These are phyloP conservation scores for Aspergillus leporis DNA, from an alignment of 495 filamentous ascomycete genomes.

Conservation along the genomic window DNA sequence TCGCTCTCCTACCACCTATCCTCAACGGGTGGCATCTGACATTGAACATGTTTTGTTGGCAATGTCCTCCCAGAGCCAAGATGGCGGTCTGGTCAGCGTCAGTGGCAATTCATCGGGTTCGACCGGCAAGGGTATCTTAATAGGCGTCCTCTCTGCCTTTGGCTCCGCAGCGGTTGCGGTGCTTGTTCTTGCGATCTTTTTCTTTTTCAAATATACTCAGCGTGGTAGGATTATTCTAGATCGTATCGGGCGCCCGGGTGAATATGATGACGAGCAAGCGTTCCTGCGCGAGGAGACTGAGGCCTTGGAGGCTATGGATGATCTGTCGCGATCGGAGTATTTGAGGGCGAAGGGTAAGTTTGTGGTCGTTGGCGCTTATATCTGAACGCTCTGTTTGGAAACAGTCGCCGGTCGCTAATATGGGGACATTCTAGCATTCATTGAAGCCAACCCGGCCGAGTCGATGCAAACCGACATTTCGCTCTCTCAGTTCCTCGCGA, in stretches of 20 bases:
- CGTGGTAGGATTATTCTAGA: slow-evolving; percentile 91
- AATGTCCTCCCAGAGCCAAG: slow-evolving; percentile 29
- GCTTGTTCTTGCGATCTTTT: slow-evolving; percentile 78
- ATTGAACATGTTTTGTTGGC: slow-evolving; percentile 33
- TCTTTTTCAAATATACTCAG: slow-evolving; percentile 90
- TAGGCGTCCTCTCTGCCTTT: slow-evolving; percentile 95
- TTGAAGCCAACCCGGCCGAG: slow-evolving; percentile 92
- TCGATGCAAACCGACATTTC: slow-evolving; percentile 96
- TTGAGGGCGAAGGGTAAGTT: slow-evolving; percentile 86
- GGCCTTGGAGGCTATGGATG: slow-evolving; percentile 94
- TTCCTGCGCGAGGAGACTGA: slow-evolving; percentile 91
- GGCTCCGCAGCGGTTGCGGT: slow-evolving; percentile 85
- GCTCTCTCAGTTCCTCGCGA: slow-evolving; percentile 93
- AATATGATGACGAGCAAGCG: slow-evolving; percentile 96
- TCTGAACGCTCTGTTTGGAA: background rate
- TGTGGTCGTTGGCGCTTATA: background rate
- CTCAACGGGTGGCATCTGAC: slow-evolving; percentile 22
- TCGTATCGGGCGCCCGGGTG: slow-evolving; percentile 88
- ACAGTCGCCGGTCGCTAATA: slow-evolving; percentile 15
- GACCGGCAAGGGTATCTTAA: slow-evolving; percentile 80
- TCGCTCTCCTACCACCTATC: slow-evolving; percentile 12
- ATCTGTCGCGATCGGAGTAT: slow-evolving; percentile 86
- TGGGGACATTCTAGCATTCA: slow-evolving; percentile 64
- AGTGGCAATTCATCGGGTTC: slow-evolving; percentile 49
- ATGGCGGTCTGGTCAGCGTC: slow-evolving; percentile 26